A percentile compares a stretch with the other conserved stretches of the same genome.
Conservation (phyloP, 768 basidiomycete species). For the Gyrodon lividus region DNA sequence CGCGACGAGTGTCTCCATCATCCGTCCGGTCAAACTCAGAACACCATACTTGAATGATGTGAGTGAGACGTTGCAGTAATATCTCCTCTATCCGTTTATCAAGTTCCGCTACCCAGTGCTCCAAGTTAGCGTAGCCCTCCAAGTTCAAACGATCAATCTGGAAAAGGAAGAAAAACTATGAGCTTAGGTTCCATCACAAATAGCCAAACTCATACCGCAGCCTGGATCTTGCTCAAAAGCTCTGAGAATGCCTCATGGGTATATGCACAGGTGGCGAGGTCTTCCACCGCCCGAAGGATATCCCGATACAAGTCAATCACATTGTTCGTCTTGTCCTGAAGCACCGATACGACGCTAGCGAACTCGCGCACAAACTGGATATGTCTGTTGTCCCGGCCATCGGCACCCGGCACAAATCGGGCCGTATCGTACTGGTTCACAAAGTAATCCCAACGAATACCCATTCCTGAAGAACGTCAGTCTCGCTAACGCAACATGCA, state of each 20-base stretch:
- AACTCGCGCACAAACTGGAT: conserved; percentile 95
- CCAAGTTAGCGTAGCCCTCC: conserved; percentile 93
- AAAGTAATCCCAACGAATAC: conserved; percentile 95
- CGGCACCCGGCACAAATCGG: conserved; percentile 69
- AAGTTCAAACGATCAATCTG: conserved; percentile 93
- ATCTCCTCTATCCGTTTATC: conserved; percentile 82
- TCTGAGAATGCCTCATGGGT: conserved; percentile 79
- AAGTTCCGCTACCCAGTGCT: conserved; percentile 85
- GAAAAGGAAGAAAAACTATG: background rate
- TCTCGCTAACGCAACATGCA: background rate
- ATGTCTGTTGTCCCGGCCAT: conserved; percentile 82
- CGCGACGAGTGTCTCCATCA: conserved; percentile 61
- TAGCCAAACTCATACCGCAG: conserved; percentile 55
- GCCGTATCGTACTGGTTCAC: conserved; percentile 90
- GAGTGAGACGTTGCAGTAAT: conserved; percentile 68
- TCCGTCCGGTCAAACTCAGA: conserved; percentile 78
- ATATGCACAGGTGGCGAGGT: conserved; percentile 85
- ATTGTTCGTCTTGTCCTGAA: conserved; percentile 96
- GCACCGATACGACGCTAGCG: conserved; percentile 85
- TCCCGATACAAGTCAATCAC: conserved; percentile 91
- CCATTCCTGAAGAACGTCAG: conserved; percentile 66
- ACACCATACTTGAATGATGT: conserved; percentile 87
- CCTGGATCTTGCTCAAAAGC: conserved; percentile 76
- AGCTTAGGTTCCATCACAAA: background rate
- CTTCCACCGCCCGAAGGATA: conserved; percentile 80